These are phyloP conservation scores for Hypoxylon sp. DNA, from an alignment of 2,329 filamentous ascomycete species.

Conservation along the genomic window DNA sequence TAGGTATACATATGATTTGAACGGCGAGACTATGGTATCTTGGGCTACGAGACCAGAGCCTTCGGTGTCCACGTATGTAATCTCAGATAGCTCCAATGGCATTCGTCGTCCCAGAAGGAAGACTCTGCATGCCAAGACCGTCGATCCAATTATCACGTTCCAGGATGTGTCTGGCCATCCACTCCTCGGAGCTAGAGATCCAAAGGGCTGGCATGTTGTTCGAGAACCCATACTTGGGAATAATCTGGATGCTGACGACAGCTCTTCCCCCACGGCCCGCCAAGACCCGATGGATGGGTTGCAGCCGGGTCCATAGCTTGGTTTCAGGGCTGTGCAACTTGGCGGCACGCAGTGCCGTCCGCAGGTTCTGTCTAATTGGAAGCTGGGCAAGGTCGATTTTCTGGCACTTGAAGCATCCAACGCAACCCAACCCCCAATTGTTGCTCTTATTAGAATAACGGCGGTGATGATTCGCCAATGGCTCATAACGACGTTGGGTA, in stretches of 20 bases:
- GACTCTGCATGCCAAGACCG: conserved; percentile 11
- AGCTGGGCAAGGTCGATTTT: conserved; percentile 11
- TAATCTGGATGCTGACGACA: conserved; percentile 18
- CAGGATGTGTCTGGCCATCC: neutral
- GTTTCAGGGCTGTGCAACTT: conserved; percentile 26
- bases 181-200: neutral
- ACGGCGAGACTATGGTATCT: neutral
- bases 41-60: conserved; percentile 17
- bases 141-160: conserved; percentile 22
- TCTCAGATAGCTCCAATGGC: conserved; percentile 8
- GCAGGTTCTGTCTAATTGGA: neutral
- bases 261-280: conserved; percentile 7
- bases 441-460: conserved; percentile 29
- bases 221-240: neutral
- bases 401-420: conserved; percentile 17
- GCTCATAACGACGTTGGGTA: neutral
- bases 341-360: conserved; percentile 6
- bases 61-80: conserved; percentile 20
- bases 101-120: conserved; percentile 2
- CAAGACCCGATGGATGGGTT: conserved; percentile 15
- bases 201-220: conserved; percentile 1
- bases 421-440: conserved; percentile 23
- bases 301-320: conserved; percentile 13
- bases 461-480: conserved; percentile 34
- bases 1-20: neutral